Base-by-base conservation (phyloP, 2,329 filamentous ascomycete genomes). In the Bretziella fagacearum region DNA sequence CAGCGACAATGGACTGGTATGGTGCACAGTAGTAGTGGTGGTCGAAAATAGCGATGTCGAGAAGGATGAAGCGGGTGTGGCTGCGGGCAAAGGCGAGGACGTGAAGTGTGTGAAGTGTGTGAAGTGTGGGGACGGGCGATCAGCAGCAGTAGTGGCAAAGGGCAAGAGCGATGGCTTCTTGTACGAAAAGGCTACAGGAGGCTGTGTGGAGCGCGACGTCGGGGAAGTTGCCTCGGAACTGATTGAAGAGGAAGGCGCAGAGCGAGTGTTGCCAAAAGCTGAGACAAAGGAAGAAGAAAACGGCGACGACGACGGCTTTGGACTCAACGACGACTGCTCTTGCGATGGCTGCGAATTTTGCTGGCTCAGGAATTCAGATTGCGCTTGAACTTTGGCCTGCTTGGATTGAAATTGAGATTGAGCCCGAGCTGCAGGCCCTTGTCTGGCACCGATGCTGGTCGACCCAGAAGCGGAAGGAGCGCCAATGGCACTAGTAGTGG, bases 321-420 rank as follows among this genome's bases (percentile, higher is more conserved):
- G 32, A 35, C 32, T n/a, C 13, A 35, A 22, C 23, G 26, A 20
- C 26, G 13, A 32, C 23, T 30, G 25, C 20, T 44, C n/a, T 10
- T 25, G 35, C 23, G 35, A 39, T 39, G 18, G 3, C 35, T 22
- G 20, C 7, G 15, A 13, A 10, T 39, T 39, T 39, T n/a, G 8
- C 23, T 44, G 27, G 41, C 23, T 20, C 37, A 30, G 22, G 22
- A 44, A 10, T 20, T 44, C 20, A 44, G 27, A 44, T 44, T 44
- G 41, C 41, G 41, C 41, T 44, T 29, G 25, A 29, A 32, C 26
- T 32, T 20, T 29, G 41, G 27, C 41, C 41, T 44, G 41, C 17
- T 44, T 18, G 26, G 41, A 44, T 32, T 44, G 41, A 29, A 44
- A 33, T 44, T 44, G 41, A 44, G 29, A 44, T 44, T 44, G 27